Evolutionary conservation across 345 rosid genomes (phyloP), one percentile per base, ranked within the genome.

Genomic region (Aegle marmelos): DNA sequence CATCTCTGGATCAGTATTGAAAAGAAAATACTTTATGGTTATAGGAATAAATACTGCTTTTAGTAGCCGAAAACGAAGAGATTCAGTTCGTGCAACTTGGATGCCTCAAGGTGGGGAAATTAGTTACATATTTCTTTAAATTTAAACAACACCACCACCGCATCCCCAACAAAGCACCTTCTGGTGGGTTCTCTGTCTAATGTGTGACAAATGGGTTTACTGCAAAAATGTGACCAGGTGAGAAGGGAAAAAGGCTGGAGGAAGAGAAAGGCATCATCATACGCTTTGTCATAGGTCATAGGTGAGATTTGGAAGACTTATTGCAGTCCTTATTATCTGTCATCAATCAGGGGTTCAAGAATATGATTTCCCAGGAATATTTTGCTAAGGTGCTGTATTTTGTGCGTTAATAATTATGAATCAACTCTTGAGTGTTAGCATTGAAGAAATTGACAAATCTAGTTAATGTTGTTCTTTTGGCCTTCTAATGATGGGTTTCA

Each of bases 31-130:
- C 63, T 88, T 93, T 70, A 90, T 95, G 97, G 94, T 95, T 54
- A 84, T 95, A 1, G 99, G 99, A 70, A 89, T 95, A 72, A 93
- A 93, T 77, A 95, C 99, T 0, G 94, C 93, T 67, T 93, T 95
- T 80, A 88, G 94, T 78, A 93, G 94, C 66, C 85, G 92, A 81
- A 89, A 87, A 78, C 87, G 97, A 70, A 91, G 99, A 82, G 95
- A 93, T 84, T 92, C 99, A 0, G 79, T 93, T 73, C 92, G 98
- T 65, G 79, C 87, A 78, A 95, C 98, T 63, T 95, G 99, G 99
- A 91, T 95, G 94, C 99, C 96, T 8, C 94, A 89, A 87, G 97
- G 99, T 92, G 81, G 79, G 74, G 54, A n/a, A 13, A 5, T 5
- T 77, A 45, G 56, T 65, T 37, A 30, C 34, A n/a, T 82, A 10